Percentiles rank a stretch among this genome's conserved stretches.
These are phyloP conservation scores for Haberlea rhodopensis DNA, from an alignment of 257 asterid species.

Conservation along the genomic window DNA sequence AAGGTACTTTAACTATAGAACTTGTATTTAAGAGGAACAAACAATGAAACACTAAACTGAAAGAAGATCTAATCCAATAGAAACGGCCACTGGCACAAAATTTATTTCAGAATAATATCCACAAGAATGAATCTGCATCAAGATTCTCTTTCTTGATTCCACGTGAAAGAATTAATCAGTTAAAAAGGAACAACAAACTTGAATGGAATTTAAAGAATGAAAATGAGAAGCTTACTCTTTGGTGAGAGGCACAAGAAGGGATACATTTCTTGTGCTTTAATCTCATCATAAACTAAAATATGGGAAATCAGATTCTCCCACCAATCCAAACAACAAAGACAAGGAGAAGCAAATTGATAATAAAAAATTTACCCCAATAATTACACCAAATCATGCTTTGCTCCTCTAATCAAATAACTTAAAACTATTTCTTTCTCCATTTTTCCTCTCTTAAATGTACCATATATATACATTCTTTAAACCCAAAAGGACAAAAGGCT, in stretches of 20 bases:
- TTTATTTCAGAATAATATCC: conserved; percentile 1
- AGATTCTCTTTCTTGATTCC: conserved; percentile 11
- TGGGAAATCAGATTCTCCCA: conserved; percentile 33
- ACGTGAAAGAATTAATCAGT: not conserved
- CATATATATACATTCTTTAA: conserved; percentile 6
- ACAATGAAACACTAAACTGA: not conserved
- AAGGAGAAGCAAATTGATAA: conserved; percentile 33
- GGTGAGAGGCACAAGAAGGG: conserved; percentile 74
- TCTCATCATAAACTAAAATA: conserved; percentile 51
- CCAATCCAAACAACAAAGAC: conserved; percentile 32
- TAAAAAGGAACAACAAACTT: not conserved
- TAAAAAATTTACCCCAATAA: conserved; percentile 45
- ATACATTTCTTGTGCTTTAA: conserved; percentile 65
- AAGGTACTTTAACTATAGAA: not conserved
- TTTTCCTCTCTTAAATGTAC: conserved; percentile 21
- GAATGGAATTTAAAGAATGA: not conserved
- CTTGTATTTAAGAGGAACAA: not conserved
- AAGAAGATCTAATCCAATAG: not conserved
- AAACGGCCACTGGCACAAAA: conserved; percentile 2
- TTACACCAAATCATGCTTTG: conserved; percentile 62
- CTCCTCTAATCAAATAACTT: conserved; percentile 57
- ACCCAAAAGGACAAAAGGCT: conserved; percentile 23
- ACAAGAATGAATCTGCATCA: not conserved
- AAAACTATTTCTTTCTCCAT: conserved; percentile 23
- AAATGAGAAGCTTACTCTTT: conserved; percentile 48